Evolutionary conservation across 352 stramenopile genomes (phyloP).

Genomic region (Phytophthora brassicae): DNA sequence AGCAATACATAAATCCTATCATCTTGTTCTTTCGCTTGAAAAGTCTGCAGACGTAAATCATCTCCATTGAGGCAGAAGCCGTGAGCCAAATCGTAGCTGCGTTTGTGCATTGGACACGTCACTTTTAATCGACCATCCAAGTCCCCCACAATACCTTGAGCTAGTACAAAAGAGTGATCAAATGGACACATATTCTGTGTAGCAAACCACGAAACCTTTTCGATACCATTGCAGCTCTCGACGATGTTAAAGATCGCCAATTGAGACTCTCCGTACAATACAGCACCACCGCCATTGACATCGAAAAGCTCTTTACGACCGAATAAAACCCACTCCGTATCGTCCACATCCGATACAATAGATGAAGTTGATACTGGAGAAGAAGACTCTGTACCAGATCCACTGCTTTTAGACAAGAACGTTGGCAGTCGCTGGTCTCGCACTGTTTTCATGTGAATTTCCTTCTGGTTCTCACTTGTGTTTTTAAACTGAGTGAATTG

Average conservation of each 20-base stretch:
- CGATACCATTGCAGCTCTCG: slow-evolving; percentile 58
- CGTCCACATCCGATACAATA: slow-evolving; percentile 20
- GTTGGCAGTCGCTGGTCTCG: slow-evolving; percentile 86
- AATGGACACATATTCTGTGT: slow-evolving; percentile 95
- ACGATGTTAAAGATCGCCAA: slow-evolving; percentile 90
- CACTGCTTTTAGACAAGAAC: slow-evolving; percentile 50
- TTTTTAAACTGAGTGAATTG: slow-evolving; percentile 93
- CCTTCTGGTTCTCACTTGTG: slow-evolving; percentile 71
- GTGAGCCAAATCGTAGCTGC: slow-evolving; percentile 81
- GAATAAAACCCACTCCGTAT: slow-evolving; percentile 75
- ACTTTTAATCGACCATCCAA: slow-evolving; percentile 82
- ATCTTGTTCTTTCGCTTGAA: slow-evolving; percentile 76
- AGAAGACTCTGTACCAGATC: slow-evolving; percentile 24
- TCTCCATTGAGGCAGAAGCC: slow-evolving; percentile 72
- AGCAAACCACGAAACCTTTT: slow-evolving; percentile 83
- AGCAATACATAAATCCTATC: slow-evolving; percentile 81
- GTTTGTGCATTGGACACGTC: slow-evolving; percentile 93
- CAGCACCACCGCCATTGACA: slow-evolving; percentile 79
- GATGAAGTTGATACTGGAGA: slow-evolving; percentile 43
- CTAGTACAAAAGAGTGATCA: slow-evolving; percentile 92
- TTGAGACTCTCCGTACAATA: slow-evolving; percentile 91
- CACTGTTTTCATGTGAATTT: slow-evolving; percentile 62
- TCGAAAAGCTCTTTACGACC: slow-evolving; percentile 71
- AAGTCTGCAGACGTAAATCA: slow-evolving; percentile 81
- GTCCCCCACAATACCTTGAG: slow-evolving; percentile 89